Percentiles rank a stretch among this genome's conserved stretches.
Conservation (phyloP, 139 green algal genomes). For the Chlorella vulgaris region DNA sequence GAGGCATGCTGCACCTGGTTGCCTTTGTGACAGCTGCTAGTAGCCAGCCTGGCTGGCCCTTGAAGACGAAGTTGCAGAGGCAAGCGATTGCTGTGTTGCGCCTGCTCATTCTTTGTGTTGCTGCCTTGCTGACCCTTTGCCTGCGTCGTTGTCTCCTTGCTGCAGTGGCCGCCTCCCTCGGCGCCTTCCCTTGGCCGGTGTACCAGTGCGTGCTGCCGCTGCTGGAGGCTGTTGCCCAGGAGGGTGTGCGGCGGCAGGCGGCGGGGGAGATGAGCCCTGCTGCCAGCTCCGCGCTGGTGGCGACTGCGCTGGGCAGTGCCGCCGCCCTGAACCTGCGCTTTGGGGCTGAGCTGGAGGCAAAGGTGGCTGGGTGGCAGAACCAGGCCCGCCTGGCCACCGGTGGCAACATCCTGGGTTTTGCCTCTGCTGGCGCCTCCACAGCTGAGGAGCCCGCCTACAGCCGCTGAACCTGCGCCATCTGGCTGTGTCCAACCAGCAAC, state of each 20-base stretch:
- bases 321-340: neutral
- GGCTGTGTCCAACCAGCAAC: too few species aligned
- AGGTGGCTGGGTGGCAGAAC: constrained; percentile 12
- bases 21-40: neutral
- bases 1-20: neutral
- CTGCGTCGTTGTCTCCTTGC: neutral
- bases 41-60: neutral
- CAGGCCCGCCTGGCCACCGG: constrained; percentile 1
- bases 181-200: constrained; percentile 17
- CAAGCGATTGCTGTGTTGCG: neutral
- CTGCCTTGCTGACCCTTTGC: neutral
- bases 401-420: neutral
- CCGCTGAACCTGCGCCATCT: too few species aligned
- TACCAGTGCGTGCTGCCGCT: constrained; percentile 26
- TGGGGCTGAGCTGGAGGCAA: constrained; percentile 11
- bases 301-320: neutral
- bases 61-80: too few species aligned
- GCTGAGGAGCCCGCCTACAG: too few species aligned
- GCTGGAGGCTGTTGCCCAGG: constrained; percentile 5
- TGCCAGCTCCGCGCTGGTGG: neutral
- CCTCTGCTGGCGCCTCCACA: too few species aligned
- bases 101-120: neutral
- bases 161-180: constrained; percentile 10
- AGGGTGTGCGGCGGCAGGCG: constrained; percentile 18
- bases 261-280: neutral